Evolutionary conservation across 2,329 filamentous ascomycete species (phyloP), one percentile per base, ranked within the genome.

Genomic region (Ophiostoma novo-ulmi): DNA sequence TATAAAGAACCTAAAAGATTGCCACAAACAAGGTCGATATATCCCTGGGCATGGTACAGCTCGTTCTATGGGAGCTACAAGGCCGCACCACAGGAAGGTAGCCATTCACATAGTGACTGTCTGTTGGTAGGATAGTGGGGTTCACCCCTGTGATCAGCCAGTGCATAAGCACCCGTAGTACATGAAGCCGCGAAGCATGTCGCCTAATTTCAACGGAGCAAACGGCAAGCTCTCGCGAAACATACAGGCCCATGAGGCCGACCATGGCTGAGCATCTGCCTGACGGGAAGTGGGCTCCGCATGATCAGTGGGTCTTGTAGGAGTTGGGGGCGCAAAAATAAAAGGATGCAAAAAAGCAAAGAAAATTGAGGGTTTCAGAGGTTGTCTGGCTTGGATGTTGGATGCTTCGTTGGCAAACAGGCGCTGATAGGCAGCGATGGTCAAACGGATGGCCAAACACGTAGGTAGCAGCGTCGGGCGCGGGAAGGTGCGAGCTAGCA

Each of bases 231-330:
- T 36, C 31, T 10, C 6, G 14, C 14, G 5, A 36, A 14, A 14
- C 13, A 64, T n/a, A 64, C 35, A 8, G 61, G 61, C 61, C 61
- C 31, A 7, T 38, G 35, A 64, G 31, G 31, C 61, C 61, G 61
- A 35, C 61, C 61, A 38, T 64, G 61, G 61, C 35, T 10, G 61
- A 20, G 61, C 61, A n/a, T 36, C 31, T 64, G 61, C 61, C 61
- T 31, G 20, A 31, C 31, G 31, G 35, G 31, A 31, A 39, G 61
- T 64, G 31, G 26, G 61, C 13, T 3, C 17, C 38, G 26, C 61
- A 39, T 64, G 20, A 7, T 13, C 13, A 64, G 35, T 64, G 61
- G 14, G 17, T 63, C 31, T 14, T 1, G 26, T 22, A 36, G 1
- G 1, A 22, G 5, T 17, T 36, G 61, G 61, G 55, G 61, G 31